These are phyloP conservation scores for Serendipita sp. DNA, from an alignment of 768 basidiomycete genomes.

Conservation along the genomic window DNA sequence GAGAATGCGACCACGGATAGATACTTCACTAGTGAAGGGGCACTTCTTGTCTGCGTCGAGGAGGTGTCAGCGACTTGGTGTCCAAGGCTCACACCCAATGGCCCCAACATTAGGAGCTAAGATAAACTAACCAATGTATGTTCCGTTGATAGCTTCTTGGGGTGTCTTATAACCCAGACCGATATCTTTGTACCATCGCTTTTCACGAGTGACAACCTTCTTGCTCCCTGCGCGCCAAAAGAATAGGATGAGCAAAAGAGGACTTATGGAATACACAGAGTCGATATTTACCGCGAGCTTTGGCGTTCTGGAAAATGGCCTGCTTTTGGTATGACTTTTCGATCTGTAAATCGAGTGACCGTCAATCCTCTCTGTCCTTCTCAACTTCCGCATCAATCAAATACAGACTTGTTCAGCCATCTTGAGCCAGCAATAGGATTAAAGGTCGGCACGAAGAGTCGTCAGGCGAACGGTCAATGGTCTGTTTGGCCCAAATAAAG, in stretches of 20 bases:
- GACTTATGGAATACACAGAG: background rate
- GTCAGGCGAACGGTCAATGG: background rate
- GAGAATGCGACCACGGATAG: constrained; percentile 97
- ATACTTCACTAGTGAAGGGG: constrained; percentile 92
- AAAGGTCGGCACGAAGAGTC: background rate
- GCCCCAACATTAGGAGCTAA: background rate
- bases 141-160: constrained; percentile 83
- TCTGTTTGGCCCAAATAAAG: background rate
- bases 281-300: constrained; percentile 52
- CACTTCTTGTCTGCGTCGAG: constrained; percentile 83
- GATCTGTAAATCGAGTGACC: constrained; percentile 33
- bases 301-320: constrained; percentile 93
- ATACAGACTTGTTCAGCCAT: constrained; percentile 28
- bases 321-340: constrained; percentile 99
- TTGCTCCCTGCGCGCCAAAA: constrained; percentile 42
- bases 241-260: background rate
- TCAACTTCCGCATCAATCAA: background rate
- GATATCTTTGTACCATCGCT: constrained; percentile 98
- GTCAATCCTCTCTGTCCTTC: background rate
- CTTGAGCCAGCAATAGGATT: background rate
- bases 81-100: background rate
- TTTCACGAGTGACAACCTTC: constrained; percentile 87
- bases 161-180: constrained; percentile 96
- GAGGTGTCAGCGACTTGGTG: background rate
- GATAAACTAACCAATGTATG: constrained; percentile 71